Evolutionary conservation across 176 grass and related monocot species (phyloP).

Genomic region (Dactylis glomerata): DNA sequence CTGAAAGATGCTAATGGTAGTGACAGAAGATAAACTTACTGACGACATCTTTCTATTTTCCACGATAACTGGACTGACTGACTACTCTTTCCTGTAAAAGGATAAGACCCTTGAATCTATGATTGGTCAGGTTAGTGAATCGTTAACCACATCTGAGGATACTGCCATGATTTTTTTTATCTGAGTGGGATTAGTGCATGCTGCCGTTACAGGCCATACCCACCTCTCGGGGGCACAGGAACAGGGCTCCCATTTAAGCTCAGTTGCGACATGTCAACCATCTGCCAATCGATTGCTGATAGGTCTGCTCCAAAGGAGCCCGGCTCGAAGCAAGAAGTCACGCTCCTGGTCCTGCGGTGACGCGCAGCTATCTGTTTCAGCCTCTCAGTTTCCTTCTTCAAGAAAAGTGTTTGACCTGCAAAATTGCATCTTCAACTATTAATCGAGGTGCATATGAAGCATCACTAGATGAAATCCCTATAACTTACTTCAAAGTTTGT

Average conservation of each 20-base stretch:
- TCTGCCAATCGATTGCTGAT: slow-evolving; percentile 58
- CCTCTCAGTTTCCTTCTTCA: slow-evolving; percentile 86
- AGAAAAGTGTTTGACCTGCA: slow-evolving; percentile 65
- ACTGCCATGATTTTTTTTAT: not conserved
- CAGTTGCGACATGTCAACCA: slow-evolving; percentile 70
- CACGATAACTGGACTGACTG: not conserved
- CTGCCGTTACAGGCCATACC: slow-evolving; percentile 30
- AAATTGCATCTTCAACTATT: slow-evolving; percentile 16
- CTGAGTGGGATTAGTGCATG: not conserved
- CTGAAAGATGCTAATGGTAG: not conserved
- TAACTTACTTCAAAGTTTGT: not conserved
- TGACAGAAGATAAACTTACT: slow-evolving; percentile 7
- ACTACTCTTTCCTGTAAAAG: slow-evolving; percentile 13
- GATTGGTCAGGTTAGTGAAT: slow-evolving; percentile 47
- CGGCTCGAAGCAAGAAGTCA: slow-evolving; percentile 48
- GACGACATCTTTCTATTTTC: slow-evolving; percentile 22
- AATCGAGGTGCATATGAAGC: not conserved
- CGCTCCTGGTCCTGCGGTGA: slow-evolving; percentile 83
- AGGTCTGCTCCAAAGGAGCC: slow-evolving; percentile 27
- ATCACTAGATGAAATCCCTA: not conserved
- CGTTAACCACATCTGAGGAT: slow-evolving; percentile 28
- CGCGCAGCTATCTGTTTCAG: slow-evolving; percentile 55
- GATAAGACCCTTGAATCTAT: slow-evolving; percentile 30
- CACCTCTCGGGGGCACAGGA: slow-evolving; percentile 24
- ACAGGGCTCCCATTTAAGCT: slow-evolving; percentile 42